Conservation (phyloP, 1,284 basidiomycete species). For the Gymnopus androsaceus region DNA sequence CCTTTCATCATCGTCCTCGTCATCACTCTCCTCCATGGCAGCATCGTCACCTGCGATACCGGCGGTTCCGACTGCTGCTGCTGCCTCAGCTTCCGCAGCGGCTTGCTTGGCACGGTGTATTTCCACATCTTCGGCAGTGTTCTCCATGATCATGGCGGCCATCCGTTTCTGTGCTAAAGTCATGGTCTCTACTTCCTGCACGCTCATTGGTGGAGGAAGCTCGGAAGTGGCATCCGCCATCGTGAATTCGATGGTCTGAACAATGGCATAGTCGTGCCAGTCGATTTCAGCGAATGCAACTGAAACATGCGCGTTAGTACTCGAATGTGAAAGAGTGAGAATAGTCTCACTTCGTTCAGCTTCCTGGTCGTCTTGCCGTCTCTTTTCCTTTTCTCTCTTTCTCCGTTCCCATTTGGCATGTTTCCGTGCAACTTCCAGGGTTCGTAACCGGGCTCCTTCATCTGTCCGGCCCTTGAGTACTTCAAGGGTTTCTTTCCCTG, state of each 20-base stretch:
- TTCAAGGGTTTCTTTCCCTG: conserved; percentile 74
- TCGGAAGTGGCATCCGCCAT: conserved; percentile 89
- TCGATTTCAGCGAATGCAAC: conserved; percentile 96
- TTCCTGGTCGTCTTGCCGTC: conserved; percentile 87
- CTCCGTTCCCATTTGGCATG: conserved; percentile 90
- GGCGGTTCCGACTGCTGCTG: conserved; percentile 64
- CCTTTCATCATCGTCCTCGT: conserved; percentile 72
- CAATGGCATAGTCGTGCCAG: conserved; percentile 99
- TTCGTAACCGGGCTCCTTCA: conserved; percentile 69
- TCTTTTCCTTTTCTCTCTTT: conserved; percentile 83
- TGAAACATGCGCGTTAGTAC: conserved; percentile 30
- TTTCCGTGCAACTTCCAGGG: conserved; percentile 75
- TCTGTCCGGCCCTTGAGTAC: conserved; percentile 66
- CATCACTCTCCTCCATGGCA: conserved; percentile 76
- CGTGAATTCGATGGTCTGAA: conserved; percentile 98
- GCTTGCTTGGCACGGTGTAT: conserved; percentile 78
- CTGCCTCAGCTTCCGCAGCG: conserved; percentile 76
- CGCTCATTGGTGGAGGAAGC: conserved; percentile 91
- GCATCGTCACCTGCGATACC: conserved; percentile 64
- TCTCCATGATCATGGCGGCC: conserved; percentile 98
- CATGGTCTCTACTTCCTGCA: conserved; percentile 95
- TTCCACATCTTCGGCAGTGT: conserved; percentile 81
- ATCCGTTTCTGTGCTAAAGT: conserved; percentile 96
- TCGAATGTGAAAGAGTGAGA: conserved; percentile 11
- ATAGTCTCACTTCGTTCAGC: conserved; percentile 72